phyloP scores from a whole-genome alignment of 2,329 filamentous ascomycete species.

The Cyclaneusma minus region DNA sequence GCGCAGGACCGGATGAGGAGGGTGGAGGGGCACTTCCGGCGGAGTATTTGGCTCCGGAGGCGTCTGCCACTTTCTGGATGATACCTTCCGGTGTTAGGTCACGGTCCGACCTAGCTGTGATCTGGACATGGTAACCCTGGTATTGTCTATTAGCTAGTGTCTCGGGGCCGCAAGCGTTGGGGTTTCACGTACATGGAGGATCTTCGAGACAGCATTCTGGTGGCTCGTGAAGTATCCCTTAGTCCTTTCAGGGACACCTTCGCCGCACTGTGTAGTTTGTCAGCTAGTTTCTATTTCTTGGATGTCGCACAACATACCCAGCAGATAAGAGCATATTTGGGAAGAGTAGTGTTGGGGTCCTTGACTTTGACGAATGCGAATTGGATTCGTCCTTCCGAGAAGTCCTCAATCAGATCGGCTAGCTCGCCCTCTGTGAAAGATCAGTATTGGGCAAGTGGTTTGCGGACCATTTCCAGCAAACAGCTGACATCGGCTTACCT shows the following conservation, averaged over 20 bases:
- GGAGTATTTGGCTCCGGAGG: slow-evolving; percentile 89
- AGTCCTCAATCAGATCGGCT: slow-evolving; percentile 79
- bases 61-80: slow-evolving; percentile 84
- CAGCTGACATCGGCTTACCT: slow-evolving; percentile 31
- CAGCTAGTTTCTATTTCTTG: slow-evolving; percentile 7
- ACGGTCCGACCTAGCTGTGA: slow-evolving; percentile 81
- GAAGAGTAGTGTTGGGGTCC: slow-evolving; percentile 77
- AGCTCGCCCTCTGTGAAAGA: slow-evolving; percentile 65
- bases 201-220: slow-evolving; percentile 72
- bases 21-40: slow-evolving; percentile 46
- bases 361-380: slow-evolving; percentile 96
- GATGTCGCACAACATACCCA: slow-evolving; percentile 39
- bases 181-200: slow-evolving; percentile 53
- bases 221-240: slow-evolving; percentile 99
- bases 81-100: slow-evolving; percentile 81
- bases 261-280: slow-evolving; percentile 52
- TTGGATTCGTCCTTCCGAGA: slow-evolving; percentile 91
- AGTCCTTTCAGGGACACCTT: slow-evolving; percentile 92
- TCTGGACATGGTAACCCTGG: slow-evolving; percentile 87
- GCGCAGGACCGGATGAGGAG: slow-evolving; percentile 23
- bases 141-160: slow-evolving; percentile 6
- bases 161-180: slow-evolving; percentile 5
- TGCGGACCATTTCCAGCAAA: slow-evolving; percentile 1
- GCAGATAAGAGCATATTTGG: slow-evolving; percentile 84
- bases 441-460: slow-evolving; percentile 4